Conservation (phyloP, 305 asterid species). For the Fraxinus ornus region DNA sequence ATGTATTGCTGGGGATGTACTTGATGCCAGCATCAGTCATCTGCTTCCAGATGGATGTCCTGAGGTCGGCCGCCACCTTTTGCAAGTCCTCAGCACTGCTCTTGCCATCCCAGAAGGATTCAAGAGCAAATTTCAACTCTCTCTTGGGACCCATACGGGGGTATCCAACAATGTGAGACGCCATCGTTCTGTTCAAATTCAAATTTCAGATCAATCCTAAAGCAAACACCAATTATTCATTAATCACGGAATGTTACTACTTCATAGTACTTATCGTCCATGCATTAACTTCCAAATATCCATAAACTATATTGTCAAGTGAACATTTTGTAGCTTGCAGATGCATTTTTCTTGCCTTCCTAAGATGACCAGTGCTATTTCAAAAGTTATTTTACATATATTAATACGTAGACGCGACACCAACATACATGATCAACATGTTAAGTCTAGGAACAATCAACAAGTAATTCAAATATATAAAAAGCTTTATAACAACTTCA, state of each 20-base stretch:
- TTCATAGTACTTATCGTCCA: neutral
- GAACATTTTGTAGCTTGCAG: neutral
- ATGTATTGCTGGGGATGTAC: slow-evolving; percentile 65
- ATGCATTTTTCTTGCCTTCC: neutral
- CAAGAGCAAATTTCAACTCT: slow-evolving; percentile 58
- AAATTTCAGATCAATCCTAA: slow-evolving; percentile 10
- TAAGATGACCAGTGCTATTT: neutral
- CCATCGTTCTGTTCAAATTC: slow-evolving; percentile 48
- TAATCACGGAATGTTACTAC: neutral
- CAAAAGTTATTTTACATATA: neutral
- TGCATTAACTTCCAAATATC: neutral
- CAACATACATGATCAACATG: neutral
- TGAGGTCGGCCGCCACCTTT: slow-evolving; percentile 48
- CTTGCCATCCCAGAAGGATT: slow-evolving; percentile 61
- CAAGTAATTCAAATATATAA: neutral
- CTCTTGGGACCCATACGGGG: slow-evolving; percentile 71
- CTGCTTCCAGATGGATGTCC: slow-evolving; percentile 64
- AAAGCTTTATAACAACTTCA: slow-evolving; percentile 1
- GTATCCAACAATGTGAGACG: slow-evolving; percentile 65
- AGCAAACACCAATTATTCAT: neutral
- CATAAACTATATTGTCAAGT: neutral
- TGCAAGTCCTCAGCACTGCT: slow-evolving; percentile 51
- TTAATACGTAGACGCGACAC: slow-evolving; percentile 22
- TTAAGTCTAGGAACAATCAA: neutral
- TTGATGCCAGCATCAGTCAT: slow-evolving; percentile 57